phyloP scores from a whole-genome alignment of 169 alveolate genomes.

The Eimeria maxima region DNA sequence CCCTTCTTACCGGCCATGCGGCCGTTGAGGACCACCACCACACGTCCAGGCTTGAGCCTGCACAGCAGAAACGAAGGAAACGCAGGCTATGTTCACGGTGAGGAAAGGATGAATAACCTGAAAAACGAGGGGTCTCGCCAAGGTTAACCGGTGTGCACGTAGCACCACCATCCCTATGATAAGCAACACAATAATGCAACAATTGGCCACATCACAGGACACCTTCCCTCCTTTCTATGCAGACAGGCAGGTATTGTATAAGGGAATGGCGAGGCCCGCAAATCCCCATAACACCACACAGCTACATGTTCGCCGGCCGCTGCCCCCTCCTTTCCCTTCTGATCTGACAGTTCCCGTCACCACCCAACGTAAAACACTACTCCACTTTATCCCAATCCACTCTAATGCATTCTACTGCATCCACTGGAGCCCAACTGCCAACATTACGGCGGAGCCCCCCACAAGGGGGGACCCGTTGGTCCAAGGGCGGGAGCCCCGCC shows the following conservation, averaged over 20 bases:
- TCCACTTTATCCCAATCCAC: not conserved
- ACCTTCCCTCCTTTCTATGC: not conserved
- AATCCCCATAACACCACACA: too few relatives aligned
- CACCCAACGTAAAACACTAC: not conserved
- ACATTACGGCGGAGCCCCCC: not conserved
- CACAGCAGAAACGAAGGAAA: not conserved
- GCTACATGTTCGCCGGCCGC: not conserved
- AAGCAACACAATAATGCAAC: not conserved
- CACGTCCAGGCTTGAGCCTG: slow-evolving; percentile 96
- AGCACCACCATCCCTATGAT: not conserved
- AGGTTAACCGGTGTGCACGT: not conserved
- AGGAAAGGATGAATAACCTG: not conserved
- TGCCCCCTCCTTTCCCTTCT: not conserved
- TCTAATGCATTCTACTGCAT: not conserved
- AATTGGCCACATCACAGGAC: not conserved
- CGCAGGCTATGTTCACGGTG: not conserved
- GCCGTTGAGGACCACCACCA: slow-evolving; percentile 98
- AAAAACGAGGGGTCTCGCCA: not conserved
- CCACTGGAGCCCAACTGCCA: not conserved
- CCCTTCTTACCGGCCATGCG: slow-evolving; percentile 99
- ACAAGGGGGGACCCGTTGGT: not conserved
- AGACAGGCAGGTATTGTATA: not conserved
- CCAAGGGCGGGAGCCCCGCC: not conserved
- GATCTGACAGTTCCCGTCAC: not conserved
- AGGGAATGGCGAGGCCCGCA: not conserved